Evolutionary conservation across 1,139 yeast species (phyloP).

Genomic region (Candida pseudocylindracea): DNA sequence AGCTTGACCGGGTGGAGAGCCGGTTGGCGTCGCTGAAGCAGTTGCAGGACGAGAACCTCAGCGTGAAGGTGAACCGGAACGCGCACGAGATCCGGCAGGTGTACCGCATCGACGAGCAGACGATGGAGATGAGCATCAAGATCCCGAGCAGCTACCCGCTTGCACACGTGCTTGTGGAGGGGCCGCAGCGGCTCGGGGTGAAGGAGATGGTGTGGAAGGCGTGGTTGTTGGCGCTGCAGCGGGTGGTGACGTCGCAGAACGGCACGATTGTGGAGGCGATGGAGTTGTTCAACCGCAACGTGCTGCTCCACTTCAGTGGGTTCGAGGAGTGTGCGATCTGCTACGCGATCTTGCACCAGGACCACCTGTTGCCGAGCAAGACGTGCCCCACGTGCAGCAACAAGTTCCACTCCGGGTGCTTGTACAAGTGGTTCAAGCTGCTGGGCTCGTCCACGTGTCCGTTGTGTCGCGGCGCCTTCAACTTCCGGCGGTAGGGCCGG

Average conservation of each 20-base stretch:
- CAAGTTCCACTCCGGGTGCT: conserved; percentile 91
- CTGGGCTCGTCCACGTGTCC: conserved; percentile 89
- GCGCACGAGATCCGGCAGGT: conserved; percentile 52
- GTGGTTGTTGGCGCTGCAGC: conserved; percentile 82
- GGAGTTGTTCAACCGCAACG: conserved; percentile 63
- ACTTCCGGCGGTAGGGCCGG: conserved; percentile 11
- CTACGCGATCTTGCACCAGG: conserved; percentile 76
- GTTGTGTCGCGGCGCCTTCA: conserved; percentile 64
- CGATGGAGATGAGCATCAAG: conserved; percentile 55
- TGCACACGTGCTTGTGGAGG: conserved; percentile 48
- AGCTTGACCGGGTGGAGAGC: conserved; percentile 25
- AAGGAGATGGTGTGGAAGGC: conserved; percentile 89
- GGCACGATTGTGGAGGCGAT: conserved; percentile 73
- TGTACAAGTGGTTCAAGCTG: conserved; percentile 93
- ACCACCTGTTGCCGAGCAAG: conserved; percentile 76
- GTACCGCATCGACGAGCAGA: conserved; percentile 73
- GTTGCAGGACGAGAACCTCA: conserved; percentile 29
- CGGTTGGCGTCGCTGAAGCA: conserved; percentile 13
- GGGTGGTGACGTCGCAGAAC: conserved; percentile 48
- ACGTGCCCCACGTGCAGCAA: conserved; percentile 78
- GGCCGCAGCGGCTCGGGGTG: conserved; percentile 69
- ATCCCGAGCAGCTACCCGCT: conserved; percentile 61
- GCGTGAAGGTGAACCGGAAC: conserved; percentile 36
- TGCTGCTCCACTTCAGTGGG: conserved; percentile 67
- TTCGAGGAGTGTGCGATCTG: conserved; percentile 96